Evolutionary conservation across 805 yeast genomes (phyloP).

Genomic region (Saturnispora bothae): DNA sequence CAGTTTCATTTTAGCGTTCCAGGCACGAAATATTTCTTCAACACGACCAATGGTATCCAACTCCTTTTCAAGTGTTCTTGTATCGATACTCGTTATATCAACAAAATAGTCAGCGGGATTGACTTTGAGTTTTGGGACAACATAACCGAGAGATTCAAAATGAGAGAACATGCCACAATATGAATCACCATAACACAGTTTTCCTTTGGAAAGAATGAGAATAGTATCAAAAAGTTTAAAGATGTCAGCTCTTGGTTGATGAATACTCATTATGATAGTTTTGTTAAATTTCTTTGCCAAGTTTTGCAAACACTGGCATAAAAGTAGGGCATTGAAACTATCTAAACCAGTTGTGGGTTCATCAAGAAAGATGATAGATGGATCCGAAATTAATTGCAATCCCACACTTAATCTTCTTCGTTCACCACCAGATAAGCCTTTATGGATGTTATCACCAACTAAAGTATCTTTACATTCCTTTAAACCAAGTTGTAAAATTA

Average conservation of each 20-base stretch:
- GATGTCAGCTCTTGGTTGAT: constrained; percentile 78
- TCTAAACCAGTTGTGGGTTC: constrained; percentile 88
- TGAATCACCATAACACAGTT: constrained; percentile 36
- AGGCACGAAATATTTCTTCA: constrained; percentile 24
- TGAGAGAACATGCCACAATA: constrained; percentile 32
- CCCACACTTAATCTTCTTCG: constrained; percentile 69
- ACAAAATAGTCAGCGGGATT: constrained; percentile 57
- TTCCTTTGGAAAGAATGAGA: constrained; percentile 57
- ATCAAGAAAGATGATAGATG: constrained; percentile 67
- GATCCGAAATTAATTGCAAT: constrained; percentile 65
- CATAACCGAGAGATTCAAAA: constrained; percentile 38
- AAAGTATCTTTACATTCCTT: constrained; percentile 50
- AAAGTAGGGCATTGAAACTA: constrained; percentile 59
- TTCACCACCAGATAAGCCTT: constrained; percentile 78
- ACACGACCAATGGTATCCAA: constrained; percentile 27
- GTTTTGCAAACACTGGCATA: constrained; percentile 50
- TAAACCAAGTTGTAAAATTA: constrained; percentile 56
- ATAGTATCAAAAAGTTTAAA: constrained; percentile 56
- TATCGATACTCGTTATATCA: constrained; percentile 48
- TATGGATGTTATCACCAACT: constrained; percentile 42
- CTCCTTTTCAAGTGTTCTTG: constrained; percentile 30
- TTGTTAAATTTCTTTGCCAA: constrained; percentile 47
- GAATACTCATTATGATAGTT: constrained; percentile 66
- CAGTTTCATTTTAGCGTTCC: constrained; percentile 26
- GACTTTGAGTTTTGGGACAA: constrained; percentile 32